A percentile compares a stretch with the other conserved stretches of the same genome.
Evolutionary conservation across 768 basidiomycete genomes (phyloP).

Genomic region (Tylopilus felleus): DNA sequence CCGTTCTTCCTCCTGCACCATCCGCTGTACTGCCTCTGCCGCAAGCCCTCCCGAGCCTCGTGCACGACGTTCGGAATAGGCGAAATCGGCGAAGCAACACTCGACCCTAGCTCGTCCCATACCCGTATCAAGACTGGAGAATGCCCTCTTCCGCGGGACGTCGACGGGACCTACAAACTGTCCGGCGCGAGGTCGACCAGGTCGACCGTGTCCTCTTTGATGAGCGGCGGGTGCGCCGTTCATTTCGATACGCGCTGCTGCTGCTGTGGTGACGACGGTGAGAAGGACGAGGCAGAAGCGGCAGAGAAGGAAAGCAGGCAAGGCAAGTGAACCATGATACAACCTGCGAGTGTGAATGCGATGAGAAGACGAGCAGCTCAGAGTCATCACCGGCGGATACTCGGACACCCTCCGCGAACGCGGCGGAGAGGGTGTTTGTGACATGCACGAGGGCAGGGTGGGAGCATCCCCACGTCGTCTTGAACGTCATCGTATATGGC

Average conservation of each 20-base stretch:
- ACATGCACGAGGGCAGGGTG: background rate
- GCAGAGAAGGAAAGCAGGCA: slow-evolving; percentile 8
- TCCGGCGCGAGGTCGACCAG: slow-evolving; percentile 53
- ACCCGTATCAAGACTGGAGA: slow-evolving; percentile 25
- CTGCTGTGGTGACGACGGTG: background rate
- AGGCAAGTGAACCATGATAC: slow-evolving; percentile 10
- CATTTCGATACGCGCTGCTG: slow-evolving; percentile 5
- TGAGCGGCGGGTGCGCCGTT: slow-evolving; percentile 18
- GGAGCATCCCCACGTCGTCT: background rate
- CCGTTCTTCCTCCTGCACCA: background rate
- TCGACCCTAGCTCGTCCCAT: slow-evolving; percentile 19
- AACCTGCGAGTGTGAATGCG: background rate
- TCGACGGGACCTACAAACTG: slow-evolving; percentile 13
- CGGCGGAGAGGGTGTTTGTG: slow-evolving; percentile 10
- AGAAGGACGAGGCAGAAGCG: background rate
- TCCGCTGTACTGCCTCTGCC: background rate
- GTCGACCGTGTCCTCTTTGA: slow-evolving; percentile 78
- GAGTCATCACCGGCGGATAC: slow-evolving; percentile 5
- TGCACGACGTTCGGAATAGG: background rate
- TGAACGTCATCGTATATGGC: too few relatives aligned
- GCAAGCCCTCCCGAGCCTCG: background rate
- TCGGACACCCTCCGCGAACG: slow-evolving; percentile 5
- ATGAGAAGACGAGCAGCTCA: slow-evolving; percentile 10
- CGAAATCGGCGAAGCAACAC: background rate
- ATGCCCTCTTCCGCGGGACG: slow-evolving; percentile 9